Evolutionary conservation across 495 filamentous ascomycete genomes (phyloP), one percentile per base, ranked within the genome.

Genomic region (Penicillium manginii): DNA sequence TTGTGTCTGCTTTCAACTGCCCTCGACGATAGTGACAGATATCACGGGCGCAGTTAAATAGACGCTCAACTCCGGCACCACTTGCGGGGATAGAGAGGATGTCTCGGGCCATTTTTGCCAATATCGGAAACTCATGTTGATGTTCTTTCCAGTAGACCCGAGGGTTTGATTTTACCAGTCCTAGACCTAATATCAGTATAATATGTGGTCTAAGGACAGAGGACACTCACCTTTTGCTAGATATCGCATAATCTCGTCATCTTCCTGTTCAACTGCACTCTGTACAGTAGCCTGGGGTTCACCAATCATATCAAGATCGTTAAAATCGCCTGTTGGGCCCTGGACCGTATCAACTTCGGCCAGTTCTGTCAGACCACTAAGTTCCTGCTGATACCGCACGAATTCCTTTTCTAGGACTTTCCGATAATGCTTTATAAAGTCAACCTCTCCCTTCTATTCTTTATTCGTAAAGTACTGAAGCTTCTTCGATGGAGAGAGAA

Each of bases 21-120:
- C 48, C 37, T 22, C 54, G 39, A 15, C 59, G 42, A 58, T 62
- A 62, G 45, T 54, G 22, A 35, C 50, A 62, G 39, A 62, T 42
- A 58, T 62, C 54, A 53, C 50, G 43, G 42, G 54, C 54, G 52
- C 37, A 58, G 47, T 62, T 62, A 42, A 62, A 62, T 4, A 58
- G 59, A 19, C 54, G 54, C 33, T 62, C 59, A 14, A 62, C 54
- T 48, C 59, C 59, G 39, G 59, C 49, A n/a, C 59, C 54, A 33
- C 39, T 57, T 23, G 54, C 59, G 50, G 59, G 59, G 12, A 48
- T 62, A 21, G 54, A 48, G 11, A 62, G 19, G 19, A 54, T 32
- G 49, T 62, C 54, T 11, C 59, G 54, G 21, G 59, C 59, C 9
- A 62, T 21, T 2, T 12, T 45, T 54, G 54, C 54, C 54, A 62